phyloP scores from a whole-genome alignment of 345 rosid species.

The Populus ilicifolia region DNA sequence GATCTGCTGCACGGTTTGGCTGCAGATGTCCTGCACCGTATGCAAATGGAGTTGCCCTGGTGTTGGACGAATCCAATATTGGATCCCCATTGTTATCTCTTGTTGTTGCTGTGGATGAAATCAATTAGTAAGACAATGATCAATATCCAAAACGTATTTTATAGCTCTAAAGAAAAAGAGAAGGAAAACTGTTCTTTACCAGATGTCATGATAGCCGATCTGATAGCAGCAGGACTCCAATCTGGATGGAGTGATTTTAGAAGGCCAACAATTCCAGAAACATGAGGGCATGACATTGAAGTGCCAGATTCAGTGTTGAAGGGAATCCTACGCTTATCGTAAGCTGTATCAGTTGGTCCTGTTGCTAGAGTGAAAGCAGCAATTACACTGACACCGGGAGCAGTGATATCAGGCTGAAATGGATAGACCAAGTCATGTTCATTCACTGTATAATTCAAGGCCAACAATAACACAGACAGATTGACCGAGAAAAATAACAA shows the following conservation, averaged over 20 bases:
- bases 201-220: conserved; percentile 47
- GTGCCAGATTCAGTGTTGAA: conserved; percentile 39
- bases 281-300: conserved; percentile 58
- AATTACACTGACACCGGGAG: conserved; percentile 48
- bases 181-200: conserved; percentile 21
- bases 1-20: conserved; percentile 45
- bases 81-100: conserved; percentile 17
- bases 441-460: neutral
- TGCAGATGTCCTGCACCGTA: conserved; percentile 48
- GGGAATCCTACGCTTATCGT: conserved; percentile 29
- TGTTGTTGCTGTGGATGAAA: conserved; percentile 27
- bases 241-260: conserved; percentile 40
- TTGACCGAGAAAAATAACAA: neutral
- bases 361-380: conserved; percentile 35
- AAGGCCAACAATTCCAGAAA: conserved; percentile 48
- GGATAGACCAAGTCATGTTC: neutral
- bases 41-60: conserved; percentile 42
- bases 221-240: conserved; percentile 52
- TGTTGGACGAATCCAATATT: conserved; percentile 22
- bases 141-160: neutral
- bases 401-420: conserved; percentile 53
- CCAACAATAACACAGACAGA: neutral
- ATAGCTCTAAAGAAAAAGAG: neutral
- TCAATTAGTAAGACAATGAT: neutral
- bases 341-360: conserved; percentile 9